Evolutionary conservation across 257 asterid species (phyloP).

Genomic region (Solanum chiquidenum): DNA sequence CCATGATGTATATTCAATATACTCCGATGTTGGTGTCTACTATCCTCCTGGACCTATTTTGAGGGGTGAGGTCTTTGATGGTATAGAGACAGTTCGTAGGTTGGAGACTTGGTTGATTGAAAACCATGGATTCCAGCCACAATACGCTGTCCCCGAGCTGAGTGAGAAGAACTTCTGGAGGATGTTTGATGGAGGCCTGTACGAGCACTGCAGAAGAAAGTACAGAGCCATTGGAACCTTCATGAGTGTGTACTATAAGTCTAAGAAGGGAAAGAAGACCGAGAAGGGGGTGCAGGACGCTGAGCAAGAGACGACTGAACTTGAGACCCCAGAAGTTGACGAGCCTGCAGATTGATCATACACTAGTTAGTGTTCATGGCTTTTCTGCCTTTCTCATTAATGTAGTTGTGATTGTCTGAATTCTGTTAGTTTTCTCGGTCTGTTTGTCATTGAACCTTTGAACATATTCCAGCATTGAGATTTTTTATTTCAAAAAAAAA

Average conservation of each 20-base stretch:
- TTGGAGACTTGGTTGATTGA: conserved; percentile 85
- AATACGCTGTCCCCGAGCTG: conserved; percentile 86
- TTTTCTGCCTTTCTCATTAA: not conserved
- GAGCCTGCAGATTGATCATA: conserved; percentile 7
- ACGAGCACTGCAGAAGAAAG: conserved; percentile 70
- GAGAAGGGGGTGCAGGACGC: conserved; percentile 98
- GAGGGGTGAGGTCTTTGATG: conserved; percentile 82
- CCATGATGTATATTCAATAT: no score
- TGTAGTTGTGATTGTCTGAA: not conserved
- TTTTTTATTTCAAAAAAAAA: not conserved
- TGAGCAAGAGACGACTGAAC: conserved; percentile 75
- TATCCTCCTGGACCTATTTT: conserved; percentile 86
- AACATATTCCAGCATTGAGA: not conserved
- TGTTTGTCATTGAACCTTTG: not conserved
- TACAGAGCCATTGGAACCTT: conserved; percentile 81
- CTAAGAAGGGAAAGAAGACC: conserved; percentile 90
- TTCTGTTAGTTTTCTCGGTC: not conserved
- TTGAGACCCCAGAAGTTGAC: conserved; percentile 17
- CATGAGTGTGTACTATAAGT: conserved; percentile 95
- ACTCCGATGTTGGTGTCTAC: conserved; percentile 21
- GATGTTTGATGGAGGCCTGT: conserved; percentile 86
- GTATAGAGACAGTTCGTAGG: conserved; percentile 56
- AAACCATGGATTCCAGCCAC: conserved; percentile 94
- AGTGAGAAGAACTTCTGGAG: conserved; percentile 85
- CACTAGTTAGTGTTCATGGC: not conserved